Evolutionary conservation across 2,329 filamentous ascomycete genomes (phyloP).

Genomic region (Calonectria crousiana): DNA sequence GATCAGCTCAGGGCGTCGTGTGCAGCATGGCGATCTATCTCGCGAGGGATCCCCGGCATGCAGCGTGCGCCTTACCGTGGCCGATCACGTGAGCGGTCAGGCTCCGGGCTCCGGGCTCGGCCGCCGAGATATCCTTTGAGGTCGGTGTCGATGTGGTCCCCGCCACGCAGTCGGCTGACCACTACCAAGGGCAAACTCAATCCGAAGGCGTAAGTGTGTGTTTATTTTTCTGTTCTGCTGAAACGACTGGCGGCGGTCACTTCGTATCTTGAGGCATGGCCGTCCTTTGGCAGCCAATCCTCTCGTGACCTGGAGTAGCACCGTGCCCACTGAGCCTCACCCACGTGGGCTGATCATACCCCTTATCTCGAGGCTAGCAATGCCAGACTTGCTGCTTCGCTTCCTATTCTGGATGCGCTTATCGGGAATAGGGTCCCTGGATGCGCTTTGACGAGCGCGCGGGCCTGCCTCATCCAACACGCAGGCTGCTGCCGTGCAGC

Average conservation of each 20-base stretch:
- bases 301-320: neutral
- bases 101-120: neutral
- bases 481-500: neutral
- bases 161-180: slow-evolving; percentile 3
- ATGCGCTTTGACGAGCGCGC: neutral
- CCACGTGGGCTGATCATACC: slow-evolving; percentile 10
- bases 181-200: slow-evolving; percentile 3
- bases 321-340: slow-evolving; percentile 4
- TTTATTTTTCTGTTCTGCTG: neutral
- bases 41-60: neutral
- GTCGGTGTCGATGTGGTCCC: neutral
- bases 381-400: neutral
- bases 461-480: neutral
- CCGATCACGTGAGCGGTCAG: slow-evolving; percentile 13
- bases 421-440: neutral
- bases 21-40: neutral
- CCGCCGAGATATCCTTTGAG: neutral
- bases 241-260: neutral
- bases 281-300: neutral
- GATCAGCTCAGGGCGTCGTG: neutral
- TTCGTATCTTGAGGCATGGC: neutral
- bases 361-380: slow-evolving; percentile 16
- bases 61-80: neutral
- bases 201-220: neutral
- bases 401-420: slow-evolving; percentile 1